These are phyloP conservation scores for Chaetomiaceae sp. DNA, from an alignment of 2,329 filamentous ascomycete species.

Conservation along the genomic window DNA sequence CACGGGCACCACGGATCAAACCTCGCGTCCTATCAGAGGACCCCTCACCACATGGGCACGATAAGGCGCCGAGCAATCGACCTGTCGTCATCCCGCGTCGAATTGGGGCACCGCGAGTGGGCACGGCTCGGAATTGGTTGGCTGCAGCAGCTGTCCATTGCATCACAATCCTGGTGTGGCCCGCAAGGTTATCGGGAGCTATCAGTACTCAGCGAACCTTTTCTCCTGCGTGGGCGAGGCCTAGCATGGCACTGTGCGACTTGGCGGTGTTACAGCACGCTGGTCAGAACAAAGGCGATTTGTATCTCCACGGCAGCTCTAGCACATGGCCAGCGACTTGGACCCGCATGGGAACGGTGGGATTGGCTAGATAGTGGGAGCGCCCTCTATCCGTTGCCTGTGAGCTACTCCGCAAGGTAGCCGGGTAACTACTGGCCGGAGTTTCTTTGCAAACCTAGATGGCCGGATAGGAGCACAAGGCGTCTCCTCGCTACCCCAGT, in stretches of 20 bases:
- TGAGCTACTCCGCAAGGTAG: too few species aligned
- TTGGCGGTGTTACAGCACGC: constrained; percentile 13
- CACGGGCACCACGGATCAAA: background rate
- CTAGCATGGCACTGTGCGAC: constrained; percentile 2
- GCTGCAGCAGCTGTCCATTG: constrained; percentile 20
- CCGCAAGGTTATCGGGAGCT: constrained; percentile 19
- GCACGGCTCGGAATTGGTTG: constrained; percentile 23
- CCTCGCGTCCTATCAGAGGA: background rate
- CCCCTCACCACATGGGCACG: constrained; percentile 22
- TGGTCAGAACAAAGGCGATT: constrained; percentile 10
- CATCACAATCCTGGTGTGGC: constrained; percentile 20
- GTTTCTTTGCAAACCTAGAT: too few species aligned
- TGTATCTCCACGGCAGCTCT: background rate
- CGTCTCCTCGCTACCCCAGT: too few species aligned
- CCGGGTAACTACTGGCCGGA: too few species aligned
- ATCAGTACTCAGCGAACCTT: too few species aligned
- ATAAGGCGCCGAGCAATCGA: constrained; percentile 26
- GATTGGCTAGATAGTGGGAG: background rate
- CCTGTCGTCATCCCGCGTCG: constrained; percentile 31
- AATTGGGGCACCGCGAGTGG: constrained; percentile 16
- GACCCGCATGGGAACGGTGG: background rate
- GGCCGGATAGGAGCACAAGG: too few species aligned
- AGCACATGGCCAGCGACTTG: background rate
- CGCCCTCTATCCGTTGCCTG: too few species aligned
- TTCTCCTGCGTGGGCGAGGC: constrained; percentile 5